Percentiles rank a stretch among this genome's conserved stretches.
phyloP scores from a whole-genome alignment of 2,329 filamentous ascomycete species.

The Ceratocystis lukuohia region DNA sequence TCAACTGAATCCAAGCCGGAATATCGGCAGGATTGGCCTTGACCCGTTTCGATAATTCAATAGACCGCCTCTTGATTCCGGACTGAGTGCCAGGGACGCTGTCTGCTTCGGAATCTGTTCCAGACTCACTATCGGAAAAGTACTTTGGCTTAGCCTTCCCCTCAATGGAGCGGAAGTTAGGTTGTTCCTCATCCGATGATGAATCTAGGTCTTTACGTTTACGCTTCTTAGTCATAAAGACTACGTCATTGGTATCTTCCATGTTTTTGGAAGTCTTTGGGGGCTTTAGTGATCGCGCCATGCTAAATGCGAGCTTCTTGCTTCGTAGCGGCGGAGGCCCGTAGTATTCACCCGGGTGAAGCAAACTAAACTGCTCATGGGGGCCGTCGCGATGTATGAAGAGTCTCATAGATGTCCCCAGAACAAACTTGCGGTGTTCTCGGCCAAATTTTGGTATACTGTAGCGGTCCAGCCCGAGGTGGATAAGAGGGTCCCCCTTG shows the following conservation, averaged over 20 bases:
- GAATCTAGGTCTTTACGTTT: constrained; percentile 26
- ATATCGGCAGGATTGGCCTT: constrained; percentile 54
- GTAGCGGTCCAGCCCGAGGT: constrained; percentile 61
- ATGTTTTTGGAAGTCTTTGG: background rate
- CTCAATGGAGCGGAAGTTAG: constrained; percentile 53
- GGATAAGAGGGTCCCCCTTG: constrained; percentile 62
- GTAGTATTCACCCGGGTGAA: constrained; percentile 30
- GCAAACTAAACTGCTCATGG: constrained; percentile 41
- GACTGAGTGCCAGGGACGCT: background rate
- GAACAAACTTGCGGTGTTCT: constrained; percentile 51
- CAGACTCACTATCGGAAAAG: constrained; percentile 34
- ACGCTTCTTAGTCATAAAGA: constrained; percentile 19
- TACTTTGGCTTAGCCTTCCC: constrained; percentile 43
- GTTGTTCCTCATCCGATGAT: constrained; percentile 32
- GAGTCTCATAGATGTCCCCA: constrained; percentile 49
- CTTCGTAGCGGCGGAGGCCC: constrained; percentile 12
- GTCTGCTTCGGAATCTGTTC: constrained; percentile 19
- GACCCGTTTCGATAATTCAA: constrained; percentile 49
- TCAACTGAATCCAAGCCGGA: constrained; percentile 63
- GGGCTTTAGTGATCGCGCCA: constrained; percentile 10
- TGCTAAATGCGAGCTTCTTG: constrained; percentile 17
- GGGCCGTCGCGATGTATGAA: constrained; percentile 54
- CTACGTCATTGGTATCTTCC: constrained; percentile 31
- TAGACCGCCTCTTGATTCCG: constrained; percentile 38
- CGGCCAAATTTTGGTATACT: constrained; percentile 59